Evolutionary conservation across 805 yeast species (phyloP), one percentile per base, ranked within the genome.

Genomic region (Candida insectorum): DNA sequence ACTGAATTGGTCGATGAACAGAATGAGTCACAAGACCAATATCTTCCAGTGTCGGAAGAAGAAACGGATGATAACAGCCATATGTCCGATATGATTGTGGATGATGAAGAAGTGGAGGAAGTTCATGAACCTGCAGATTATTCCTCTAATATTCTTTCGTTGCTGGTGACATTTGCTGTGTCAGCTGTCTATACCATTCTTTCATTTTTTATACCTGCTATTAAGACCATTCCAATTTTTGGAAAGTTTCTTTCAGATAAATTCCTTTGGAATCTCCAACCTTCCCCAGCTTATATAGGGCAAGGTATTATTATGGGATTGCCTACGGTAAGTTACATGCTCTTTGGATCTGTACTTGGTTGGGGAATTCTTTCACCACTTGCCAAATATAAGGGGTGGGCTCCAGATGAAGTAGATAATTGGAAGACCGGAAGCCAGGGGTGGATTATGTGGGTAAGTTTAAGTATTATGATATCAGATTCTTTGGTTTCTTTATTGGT

Each of bases 291-390:
- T 0, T 91, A 91, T 54, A 74, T 93, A 22, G 98, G 98, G 2
- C 98, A 91, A 58, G 98, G 98, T 4, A 87, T 93, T 25, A 91
- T 91, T 37, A 91, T 91, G 98, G 98, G 98, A 0, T 63, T 88
- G 6, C 85, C 89, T 2, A 88, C 97, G 0, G 94, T 88, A 0
- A 71, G 86, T 7, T 84, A 88, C 42, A 91, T 91, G 98, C 60
- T 91, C 26, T 72, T 87, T 45, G 98, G 98, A 2, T 79, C 95
- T 15, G 42, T 91, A 1, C 51, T 89, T 4, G 98, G 98, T 0
- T 91, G 98, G 98, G 95, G 76, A 0, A 60, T 91, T 1, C 62
- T 91, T n/a, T 91, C 93, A 0, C 97, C 97, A 3, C 38, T 85
- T 38, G 79, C 94, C 1, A 71, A 81, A 37, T 43, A 64, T 34